A percentile compares a stretch with the other conserved stretches of the same genome.
Conservation (phyloP, 768 basidiomycete genomes). For the Trametes maxima region DNA sequence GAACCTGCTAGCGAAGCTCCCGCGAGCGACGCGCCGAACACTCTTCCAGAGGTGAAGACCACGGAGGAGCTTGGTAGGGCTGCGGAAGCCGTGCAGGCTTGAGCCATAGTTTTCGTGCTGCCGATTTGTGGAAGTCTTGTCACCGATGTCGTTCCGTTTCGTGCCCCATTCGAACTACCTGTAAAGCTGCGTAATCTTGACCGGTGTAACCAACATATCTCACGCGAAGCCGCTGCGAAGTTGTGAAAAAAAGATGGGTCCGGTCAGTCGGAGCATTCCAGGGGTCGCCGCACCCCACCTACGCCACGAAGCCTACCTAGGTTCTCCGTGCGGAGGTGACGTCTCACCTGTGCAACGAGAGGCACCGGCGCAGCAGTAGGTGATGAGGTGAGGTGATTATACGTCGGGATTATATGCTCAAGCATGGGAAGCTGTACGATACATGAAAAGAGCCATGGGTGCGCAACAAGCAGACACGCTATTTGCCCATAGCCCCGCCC, state of each 20-base stretch:
- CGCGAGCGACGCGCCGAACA: constrained; percentile 2
- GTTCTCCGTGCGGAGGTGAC: not conserved
- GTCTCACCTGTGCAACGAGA: not conserved
- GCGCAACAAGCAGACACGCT: not conserved
- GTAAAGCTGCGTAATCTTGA: constrained; percentile 3
- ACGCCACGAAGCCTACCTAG: not conserved
- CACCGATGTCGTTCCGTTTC: not conserved
- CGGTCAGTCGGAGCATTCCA: not conserved
- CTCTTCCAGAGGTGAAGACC: constrained; percentile 13
- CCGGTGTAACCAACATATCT: not conserved
- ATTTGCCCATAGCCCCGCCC: constrained; percentile 20
- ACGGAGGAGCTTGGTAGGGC: constrained; percentile 16
- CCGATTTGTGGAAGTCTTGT: not conserved
- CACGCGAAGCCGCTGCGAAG: not conserved
- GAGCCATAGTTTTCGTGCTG: not conserved
- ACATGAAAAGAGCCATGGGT: constrained; percentile 1
- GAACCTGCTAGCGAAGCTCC: constrained; percentile 7
- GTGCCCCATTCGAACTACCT: not conserved
- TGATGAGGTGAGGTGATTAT: constrained; percentile 7
- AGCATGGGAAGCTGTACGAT: constrained; percentile 15
- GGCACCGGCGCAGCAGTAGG: not conserved
- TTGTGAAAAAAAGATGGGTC: not conserved
- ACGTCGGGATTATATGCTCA: constrained; percentile 12
- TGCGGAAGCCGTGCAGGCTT: constrained; percentile 19
- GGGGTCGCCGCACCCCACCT: not conserved